Evolutionary conservation across 1,284 basidiomycete genomes (phyloP).

Genomic region (Omphalotus olearius): DNA sequence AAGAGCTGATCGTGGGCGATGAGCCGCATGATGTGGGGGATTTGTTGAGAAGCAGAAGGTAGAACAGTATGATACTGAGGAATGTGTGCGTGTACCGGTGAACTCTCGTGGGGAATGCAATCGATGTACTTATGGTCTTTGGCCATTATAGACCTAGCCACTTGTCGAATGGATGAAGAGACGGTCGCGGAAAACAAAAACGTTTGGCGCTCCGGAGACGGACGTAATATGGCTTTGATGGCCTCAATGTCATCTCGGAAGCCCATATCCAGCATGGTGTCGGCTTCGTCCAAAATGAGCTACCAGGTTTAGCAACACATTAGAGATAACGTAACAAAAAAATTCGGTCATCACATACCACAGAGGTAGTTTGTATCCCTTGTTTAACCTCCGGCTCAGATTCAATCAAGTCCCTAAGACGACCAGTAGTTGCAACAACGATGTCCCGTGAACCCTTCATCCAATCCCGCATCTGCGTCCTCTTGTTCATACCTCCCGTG

Average conservation of each 20-base stretch:
- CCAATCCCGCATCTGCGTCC: conserved; percentile 68
- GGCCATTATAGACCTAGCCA: conserved; percentile 51
- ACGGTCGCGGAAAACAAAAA: conserved; percentile 94
- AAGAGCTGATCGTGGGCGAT: conserved; percentile 88
- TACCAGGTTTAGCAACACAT: conserved; percentile 26
- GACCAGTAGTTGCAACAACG: conserved; percentile 91
- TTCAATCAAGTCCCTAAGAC: conserved; percentile 77
- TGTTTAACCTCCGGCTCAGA: conserved; percentile 54
- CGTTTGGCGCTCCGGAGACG: conserved; percentile 72
- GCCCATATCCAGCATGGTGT: conserved; percentile 94
- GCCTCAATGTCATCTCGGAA: conserved; percentile 88
- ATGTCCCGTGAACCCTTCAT: conserved; percentile 70
- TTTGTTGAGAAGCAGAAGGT: conserved; percentile 60
- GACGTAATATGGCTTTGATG: conserved; percentile 71
- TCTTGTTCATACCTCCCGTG: conserved; percentile 76
- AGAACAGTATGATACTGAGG: conserved; percentile 84
- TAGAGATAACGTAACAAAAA: not conserved
- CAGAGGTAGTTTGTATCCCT: conserved; percentile 52
- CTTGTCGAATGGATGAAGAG: conserved; percentile 59
- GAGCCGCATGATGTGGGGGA: conserved; percentile 78
- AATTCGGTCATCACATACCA: conserved; percentile 38
- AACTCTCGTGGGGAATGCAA: conserved; percentile 48
- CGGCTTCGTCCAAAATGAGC: conserved; percentile 93
- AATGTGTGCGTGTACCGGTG: conserved; percentile 75
- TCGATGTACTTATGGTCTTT: conserved; percentile 62